Base-by-base conservation (phyloP, 306 rosid species). In the Vigna reflexopilosa region DNA sequence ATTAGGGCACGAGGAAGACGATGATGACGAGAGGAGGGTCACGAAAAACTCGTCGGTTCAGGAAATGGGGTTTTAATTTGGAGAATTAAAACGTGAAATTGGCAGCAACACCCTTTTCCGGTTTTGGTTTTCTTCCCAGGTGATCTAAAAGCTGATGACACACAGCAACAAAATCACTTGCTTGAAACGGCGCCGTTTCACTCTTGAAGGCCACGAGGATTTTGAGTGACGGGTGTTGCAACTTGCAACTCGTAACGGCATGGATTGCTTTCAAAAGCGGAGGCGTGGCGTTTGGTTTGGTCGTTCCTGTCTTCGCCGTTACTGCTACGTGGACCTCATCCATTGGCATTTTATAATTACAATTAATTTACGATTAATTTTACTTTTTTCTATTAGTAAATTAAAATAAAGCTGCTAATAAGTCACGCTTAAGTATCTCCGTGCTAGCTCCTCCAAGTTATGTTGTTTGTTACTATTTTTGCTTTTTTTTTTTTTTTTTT, bases 291-390 rank as follows among this genome's bases (percentile, higher is more conserved):
- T 64, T 12, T n/a, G 70, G 22, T 36, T 38, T 73, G 34, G 78
- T 30, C 72, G 16, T 77, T 65, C 77, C 62, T 83, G 66, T 75
- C 81, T 81, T 86, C 78, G 15, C 81, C 88, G 87, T 68, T 58
- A 69, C 50, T 7, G 55, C 67, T 42, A 47, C 73, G 67, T 50
- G 77, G 32, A 16, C 9, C 2, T 42, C 70, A 26, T 54, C 36
- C 44, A 20, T 40, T 7, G 49, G 2, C 2, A 1, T 0, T 13
- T 73, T 63, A 22, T 12, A 30, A n/a, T 48, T 17, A 7, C 1
- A 4, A 7, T 32, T 62, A 15, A 3, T 62, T 28, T 32, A 59
- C 30, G 14, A 6, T 62, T 54, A 9, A 28, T 59, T 61, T 10
- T 45, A 11, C 16, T 45, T 42, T 42, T 42, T 2, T 7, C 0